These are phyloP conservation scores for Hypoxylon sp. DNA, from an alignment of 2,329 filamentous ascomycete species.

Conservation along the genomic window DNA sequence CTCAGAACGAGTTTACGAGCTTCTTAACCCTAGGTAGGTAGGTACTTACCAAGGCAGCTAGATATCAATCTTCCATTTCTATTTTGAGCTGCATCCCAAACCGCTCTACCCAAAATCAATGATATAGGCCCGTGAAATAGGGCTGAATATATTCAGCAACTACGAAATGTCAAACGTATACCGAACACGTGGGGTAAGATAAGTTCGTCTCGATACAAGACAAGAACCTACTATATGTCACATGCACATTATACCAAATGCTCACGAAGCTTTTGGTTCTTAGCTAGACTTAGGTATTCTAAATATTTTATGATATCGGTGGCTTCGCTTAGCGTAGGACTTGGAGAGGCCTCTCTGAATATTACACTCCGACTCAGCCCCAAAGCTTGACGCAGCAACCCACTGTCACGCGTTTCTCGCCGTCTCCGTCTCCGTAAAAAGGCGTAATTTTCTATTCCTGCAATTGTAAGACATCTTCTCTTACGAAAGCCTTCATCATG, in stretches of 20 bases:
- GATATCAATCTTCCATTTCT: not conserved
- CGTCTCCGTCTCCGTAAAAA: not conserved
- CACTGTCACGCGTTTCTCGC: not conserved
- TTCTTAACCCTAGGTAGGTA: no score
- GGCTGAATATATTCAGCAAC: not conserved
- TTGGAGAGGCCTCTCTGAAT: not conserved
- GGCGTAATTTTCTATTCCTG: not conserved
- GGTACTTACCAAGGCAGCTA: no score
- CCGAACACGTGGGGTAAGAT: not conserved
- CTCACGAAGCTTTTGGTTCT: no score
- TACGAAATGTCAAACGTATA: not conserved
- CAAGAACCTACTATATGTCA: no score
- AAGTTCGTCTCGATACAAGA: no score
- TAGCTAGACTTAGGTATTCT: no score
- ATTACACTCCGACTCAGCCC: no score
- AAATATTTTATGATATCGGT: no score
- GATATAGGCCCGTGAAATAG: not conserved
- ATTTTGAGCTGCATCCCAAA: not conserved
- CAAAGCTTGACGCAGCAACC: not conserved
- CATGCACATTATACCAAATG: no score
- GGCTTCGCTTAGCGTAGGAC: not conserved
- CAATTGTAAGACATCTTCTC: no score
- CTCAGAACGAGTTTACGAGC: not conserved
- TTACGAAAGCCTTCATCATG: not conserved
- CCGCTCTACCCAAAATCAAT: not conserved